phyloP scores from a whole-genome alignment of 192 early-diverging fungal species.

The Kappamyces sp. region DNA sequence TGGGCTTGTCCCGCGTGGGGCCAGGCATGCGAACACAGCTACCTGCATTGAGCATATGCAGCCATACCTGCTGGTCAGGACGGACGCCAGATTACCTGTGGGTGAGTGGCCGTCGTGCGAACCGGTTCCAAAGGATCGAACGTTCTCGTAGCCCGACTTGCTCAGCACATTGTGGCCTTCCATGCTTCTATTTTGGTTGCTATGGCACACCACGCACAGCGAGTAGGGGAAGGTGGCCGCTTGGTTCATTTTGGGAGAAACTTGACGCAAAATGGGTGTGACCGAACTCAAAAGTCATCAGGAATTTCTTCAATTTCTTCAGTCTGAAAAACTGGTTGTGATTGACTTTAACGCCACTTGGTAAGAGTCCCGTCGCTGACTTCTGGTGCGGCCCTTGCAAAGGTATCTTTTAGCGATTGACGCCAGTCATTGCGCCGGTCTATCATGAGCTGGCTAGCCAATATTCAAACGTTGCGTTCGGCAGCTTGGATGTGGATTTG shows the following conservation, averaged over 20 bases:
- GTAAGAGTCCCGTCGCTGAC: conserved; percentile 15
- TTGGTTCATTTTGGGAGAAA: too few relatives aligned
- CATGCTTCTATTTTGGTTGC: conserved; percentile 97
- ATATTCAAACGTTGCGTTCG: conserved; percentile 33
- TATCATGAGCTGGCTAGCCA: conserved; percentile 18
- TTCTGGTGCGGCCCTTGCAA: conserved; percentile 34
- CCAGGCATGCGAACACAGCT: conserved; percentile 67
- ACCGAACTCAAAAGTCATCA: conserved; percentile 5
- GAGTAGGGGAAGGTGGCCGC: too few relatives aligned
- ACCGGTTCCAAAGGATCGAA: conserved; percentile 88
- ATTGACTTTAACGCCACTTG: conserved; percentile 44
- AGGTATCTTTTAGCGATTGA: conserved; percentile 2
- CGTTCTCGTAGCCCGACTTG: conserved; percentile 62
- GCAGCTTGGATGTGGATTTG: conserved; percentile 43
- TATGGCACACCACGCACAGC: conserved; percentile 76
- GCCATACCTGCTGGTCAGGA: not conserved
- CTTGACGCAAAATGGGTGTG: not conserved
- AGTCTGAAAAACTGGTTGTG: conserved; percentile 24
- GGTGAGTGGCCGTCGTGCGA: conserved; percentile 17
- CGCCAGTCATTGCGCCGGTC: conserved; percentile 24
- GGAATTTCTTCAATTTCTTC: conserved; percentile 7
- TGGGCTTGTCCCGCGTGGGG: conserved; percentile 76
- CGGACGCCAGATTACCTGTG: not conserved
- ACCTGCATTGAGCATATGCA: not conserved
- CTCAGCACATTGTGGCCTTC: conserved; percentile 82